Conservation (phyloP, 208 protist species). For the Endotrypanum monterogeii region DNA sequence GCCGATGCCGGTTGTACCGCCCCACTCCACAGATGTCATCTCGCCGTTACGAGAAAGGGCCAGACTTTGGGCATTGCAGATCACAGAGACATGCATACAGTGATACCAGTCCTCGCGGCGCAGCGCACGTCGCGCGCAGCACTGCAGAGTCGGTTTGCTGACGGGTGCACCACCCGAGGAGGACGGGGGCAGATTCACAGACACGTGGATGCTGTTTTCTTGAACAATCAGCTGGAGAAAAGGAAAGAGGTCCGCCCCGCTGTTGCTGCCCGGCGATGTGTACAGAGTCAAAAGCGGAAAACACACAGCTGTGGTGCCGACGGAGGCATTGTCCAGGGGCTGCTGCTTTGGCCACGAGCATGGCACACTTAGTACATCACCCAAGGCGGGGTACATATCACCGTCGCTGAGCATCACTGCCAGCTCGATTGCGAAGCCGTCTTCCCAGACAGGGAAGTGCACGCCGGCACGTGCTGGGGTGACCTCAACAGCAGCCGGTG, state of each 20-base stretch:
- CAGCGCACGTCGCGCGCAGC: slow-evolving; percentile 14
- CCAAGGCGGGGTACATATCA: slow-evolving; percentile 32
- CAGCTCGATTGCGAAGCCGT: slow-evolving; percentile 38
- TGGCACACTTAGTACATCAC: slow-evolving; percentile 25
- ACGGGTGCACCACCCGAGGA: neutral
- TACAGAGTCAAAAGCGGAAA: slow-evolving; percentile 33
- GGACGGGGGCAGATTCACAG: slow-evolving; percentile 8
- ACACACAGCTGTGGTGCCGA: slow-evolving; percentile 10
- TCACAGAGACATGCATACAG: slow-evolving; percentile 42
- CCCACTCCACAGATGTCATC: slow-evolving; percentile 24
- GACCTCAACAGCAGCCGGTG: slow-evolving; percentile 19
- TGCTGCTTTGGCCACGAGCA: slow-evolving; percentile 20
- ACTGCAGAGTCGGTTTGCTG: neutral
- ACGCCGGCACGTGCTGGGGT: slow-evolving; percentile 12
- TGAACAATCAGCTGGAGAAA: slow-evolving; percentile 32
- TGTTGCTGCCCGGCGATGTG: neutral
- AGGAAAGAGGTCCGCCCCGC: slow-evolving; percentile 7
- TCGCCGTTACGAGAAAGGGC: slow-evolving; percentile 34
- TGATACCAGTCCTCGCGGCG: slow-evolving; percentile 39
- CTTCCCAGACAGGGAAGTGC: slow-evolving; percentile 38
- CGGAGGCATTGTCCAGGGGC: neutral
- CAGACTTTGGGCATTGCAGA: slow-evolving; percentile 28
- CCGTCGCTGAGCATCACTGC: slow-evolving; percentile 33
- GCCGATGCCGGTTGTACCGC: slow-evolving; percentile 14
- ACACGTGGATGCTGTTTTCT: slow-evolving; percentile 14